Percentiles rank a stretch among this genome's conserved stretches.
Conservation (phyloP, 768 basidiomycete species). For the Leccinum subgranulosum region DNA sequence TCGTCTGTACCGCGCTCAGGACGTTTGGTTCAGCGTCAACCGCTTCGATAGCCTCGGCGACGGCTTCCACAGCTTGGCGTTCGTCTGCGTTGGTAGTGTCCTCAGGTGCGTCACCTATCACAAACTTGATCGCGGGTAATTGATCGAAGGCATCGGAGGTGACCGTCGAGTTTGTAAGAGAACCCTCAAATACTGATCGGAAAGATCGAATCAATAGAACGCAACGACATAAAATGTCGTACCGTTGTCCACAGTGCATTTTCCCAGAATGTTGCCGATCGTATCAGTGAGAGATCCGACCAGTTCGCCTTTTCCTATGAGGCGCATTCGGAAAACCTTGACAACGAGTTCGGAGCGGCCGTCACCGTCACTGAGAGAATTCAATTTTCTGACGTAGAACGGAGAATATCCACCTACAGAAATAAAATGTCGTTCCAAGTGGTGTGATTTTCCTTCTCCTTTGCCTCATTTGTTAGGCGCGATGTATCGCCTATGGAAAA, state of each 20-base stretch:
- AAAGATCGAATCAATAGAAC: background rate
- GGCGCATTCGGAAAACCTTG: too few species aligned
- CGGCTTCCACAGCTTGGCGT: background rate
- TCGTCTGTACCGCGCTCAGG: background rate
- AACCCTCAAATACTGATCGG: background rate
- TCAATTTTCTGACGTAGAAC: too few species aligned
- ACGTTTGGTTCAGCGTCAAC: background rate
- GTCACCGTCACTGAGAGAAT: too few species aligned
- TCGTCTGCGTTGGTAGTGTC: background rate
- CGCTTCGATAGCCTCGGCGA: background rate
- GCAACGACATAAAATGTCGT: background rate
- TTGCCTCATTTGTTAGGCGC: background rate
- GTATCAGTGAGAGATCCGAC: background rate
- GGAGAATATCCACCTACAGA: background rate
- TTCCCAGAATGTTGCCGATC: background rate
- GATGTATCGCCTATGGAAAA: background rate
- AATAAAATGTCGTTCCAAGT: background rate
- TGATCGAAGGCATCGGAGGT: background rate
- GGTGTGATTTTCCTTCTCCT: background rate
- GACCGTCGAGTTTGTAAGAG: background rate
- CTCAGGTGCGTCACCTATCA: background rate
- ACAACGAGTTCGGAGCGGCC: too few species aligned
- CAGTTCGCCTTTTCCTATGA: background rate
- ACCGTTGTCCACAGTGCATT: background rate
- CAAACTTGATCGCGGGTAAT: background rate